These are phyloP conservation scores for Harringtonia lauricola DNA, from an alignment of 2,329 filamentous ascomycete genomes.

Conservation along the genomic window DNA sequence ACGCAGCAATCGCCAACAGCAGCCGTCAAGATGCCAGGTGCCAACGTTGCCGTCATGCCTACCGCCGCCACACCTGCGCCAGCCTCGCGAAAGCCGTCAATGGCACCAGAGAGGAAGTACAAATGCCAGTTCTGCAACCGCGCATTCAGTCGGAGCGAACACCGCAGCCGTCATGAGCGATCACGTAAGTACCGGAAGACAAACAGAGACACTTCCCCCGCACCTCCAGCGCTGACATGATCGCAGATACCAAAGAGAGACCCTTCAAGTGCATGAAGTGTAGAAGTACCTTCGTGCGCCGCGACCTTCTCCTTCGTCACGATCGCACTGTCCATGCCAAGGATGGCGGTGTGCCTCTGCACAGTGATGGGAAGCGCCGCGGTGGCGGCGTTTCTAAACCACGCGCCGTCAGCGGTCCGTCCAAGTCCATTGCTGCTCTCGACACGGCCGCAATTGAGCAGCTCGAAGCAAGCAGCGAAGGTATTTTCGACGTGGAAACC, in stretches of 20 bases:
- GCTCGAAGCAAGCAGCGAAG: slow-evolving; percentile 82
- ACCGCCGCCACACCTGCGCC: slow-evolving; percentile 57
- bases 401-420: slow-evolving; percentile 48
- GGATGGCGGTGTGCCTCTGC: slow-evolving; percentile 86
- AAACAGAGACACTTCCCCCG: slow-evolving; percentile 98
- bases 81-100: slow-evolving; percentile 62
- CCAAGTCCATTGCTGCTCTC: slow-evolving; percentile 65
- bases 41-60: slow-evolving; percentile 53
- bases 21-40: slow-evolving; percentile 54
- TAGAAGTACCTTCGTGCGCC: slow-evolving; percentile 93
- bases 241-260: slow-evolving; percentile 87
- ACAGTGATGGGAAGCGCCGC: slow-evolving; percentile 87
- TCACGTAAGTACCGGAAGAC: slow-evolving; percentile 95
- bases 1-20: slow-evolving; percentile 14
- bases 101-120: slow-evolving; percentile 93
- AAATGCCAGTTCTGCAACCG: slow-evolving; percentile 98
- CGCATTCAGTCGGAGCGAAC: slow-evolving; percentile 94
- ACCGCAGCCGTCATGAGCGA: slow-evolving; percentile 91
- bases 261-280: slow-evolving; percentile 99
- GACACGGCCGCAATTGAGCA: slow-evolving; percentile 84
- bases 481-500: slow-evolving; percentile 90
- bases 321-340: slow-evolving; percentile 98
- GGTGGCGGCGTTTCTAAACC: slow-evolving; percentile 52
- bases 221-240: too few species aligned
- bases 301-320: slow-evolving; percentile 90